phyloP scores from a whole-genome alignment of 2,329 filamentous ascomycete genomes.

The Aspergillaceae sp. region DNA sequence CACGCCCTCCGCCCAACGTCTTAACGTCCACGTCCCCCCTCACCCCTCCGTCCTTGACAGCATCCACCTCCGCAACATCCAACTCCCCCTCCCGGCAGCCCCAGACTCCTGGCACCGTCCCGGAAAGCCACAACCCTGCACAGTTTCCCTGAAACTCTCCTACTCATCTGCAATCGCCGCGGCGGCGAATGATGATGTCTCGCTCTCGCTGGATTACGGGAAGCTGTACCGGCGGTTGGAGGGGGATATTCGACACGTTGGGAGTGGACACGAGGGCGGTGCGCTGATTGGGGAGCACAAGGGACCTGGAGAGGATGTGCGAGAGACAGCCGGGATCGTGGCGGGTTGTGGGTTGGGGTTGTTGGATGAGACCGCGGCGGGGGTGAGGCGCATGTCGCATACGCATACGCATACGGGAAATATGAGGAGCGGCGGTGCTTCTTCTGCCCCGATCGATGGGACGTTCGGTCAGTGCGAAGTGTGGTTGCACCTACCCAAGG shows the following conservation, averaged over 20 bases:
- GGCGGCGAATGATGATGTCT: slow-evolving; percentile 37
- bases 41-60: slow-evolving; percentile 29
- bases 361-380: slow-evolving; percentile 30
- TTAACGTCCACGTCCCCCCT: slow-evolving; percentile 23
- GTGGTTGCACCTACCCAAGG: slow-evolving; percentile 36
- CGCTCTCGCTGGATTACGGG: slow-evolving; percentile 40
- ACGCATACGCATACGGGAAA: slow-evolving; percentile 17
- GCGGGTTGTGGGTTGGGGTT: slow-evolving; percentile 26
- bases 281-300: slow-evolving; percentile 21
- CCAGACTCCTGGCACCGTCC: slow-evolving; percentile 40
- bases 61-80: slow-evolving; percentile 35
- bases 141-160: slow-evolving; percentile 35
- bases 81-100: slow-evolving; percentile 35
- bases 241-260: slow-evolving; percentile 23
- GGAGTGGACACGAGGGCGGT: slow-evolving; percentile 5
- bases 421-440: slow-evolving; percentile 12
- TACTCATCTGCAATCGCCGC: slow-evolving; percentile 35
- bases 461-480: slow-evolving; percentile 31
- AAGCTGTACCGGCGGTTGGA: slow-evolving; percentile 38
- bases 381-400: slow-evolving; percentile 26
- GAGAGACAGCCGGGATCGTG: slow-evolving; percentile 27
- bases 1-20: slow-evolving; percentile 7
- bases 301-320: slow-evolving; percentile 26
- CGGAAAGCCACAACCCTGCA: slow-evolving; percentile 38
- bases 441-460: slow-evolving; percentile 18